phyloP scores from a whole-genome alignment of 2,329 filamentous ascomycete genomes.

The Coleophoma cylindrospora region DNA sequence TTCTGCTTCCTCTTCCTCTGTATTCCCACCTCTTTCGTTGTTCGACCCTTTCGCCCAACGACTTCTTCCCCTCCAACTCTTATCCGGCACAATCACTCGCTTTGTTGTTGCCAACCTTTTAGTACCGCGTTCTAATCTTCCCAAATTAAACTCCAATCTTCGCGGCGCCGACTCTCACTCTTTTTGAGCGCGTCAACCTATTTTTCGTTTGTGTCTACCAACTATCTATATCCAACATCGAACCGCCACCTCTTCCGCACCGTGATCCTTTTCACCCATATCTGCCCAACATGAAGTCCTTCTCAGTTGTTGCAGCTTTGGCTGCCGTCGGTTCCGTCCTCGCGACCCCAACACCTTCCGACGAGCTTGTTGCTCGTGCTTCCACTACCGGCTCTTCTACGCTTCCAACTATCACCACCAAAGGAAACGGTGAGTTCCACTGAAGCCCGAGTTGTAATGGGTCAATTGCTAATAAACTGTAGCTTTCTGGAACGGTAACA shows the following conservation, averaged over 20 bases:
- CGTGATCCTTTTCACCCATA: no score
- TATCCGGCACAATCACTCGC: constrained; percentile 1
- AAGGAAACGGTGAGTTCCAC: constrained; percentile 4
- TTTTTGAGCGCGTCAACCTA: constrained; percentile 1
- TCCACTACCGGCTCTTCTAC: neutral
- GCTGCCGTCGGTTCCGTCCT: constrained; percentile 1
- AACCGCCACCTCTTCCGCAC: neutral
- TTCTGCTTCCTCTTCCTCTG: neutral
- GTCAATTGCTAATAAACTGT: neutral
- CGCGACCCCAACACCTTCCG: neutral
- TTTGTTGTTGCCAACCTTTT: constrained; percentile 2
- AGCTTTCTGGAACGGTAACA: neutral
- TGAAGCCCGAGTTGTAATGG: no score
- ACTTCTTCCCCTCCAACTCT: neutral
- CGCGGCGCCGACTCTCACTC: constrained; percentile 1
- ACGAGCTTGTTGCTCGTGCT: neutral
- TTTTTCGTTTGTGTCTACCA: neutral
- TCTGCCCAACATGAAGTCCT: constrained; percentile 1
- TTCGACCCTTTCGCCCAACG: neutral
- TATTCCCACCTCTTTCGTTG: neutral
- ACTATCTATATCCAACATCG: neutral
- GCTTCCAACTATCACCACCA: constrained; percentile 2
- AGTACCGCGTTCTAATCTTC: neutral
- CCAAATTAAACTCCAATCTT: neutral
- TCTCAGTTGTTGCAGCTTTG: constrained; percentile 1